Evolutionary conservation across 2,329 filamentous ascomycete genomes (phyloP).

Genomic region (Penicillium oxalicum): DNA sequence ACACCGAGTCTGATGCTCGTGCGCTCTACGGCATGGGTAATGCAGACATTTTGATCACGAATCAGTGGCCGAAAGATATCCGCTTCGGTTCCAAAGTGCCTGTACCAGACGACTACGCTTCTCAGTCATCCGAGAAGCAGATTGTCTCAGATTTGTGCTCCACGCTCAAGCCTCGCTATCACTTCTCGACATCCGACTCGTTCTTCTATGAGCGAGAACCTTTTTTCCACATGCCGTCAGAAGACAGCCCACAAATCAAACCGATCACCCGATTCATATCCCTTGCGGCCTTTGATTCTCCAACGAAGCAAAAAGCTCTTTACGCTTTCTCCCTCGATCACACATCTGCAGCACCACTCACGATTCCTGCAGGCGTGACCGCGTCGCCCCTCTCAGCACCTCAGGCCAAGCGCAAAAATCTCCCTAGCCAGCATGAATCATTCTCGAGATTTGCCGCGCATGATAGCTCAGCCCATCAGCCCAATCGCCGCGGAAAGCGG

Average conservation of each 20-base stretch:
- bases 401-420: constrained; percentile 53
- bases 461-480: constrained; percentile 33
- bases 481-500: constrained; percentile 38
- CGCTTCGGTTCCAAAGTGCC: constrained; percentile 61
- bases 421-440: constrained; percentile 32
- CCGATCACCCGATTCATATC: constrained; percentile 84
- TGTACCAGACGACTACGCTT: constrained; percentile 48
- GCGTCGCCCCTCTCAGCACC: constrained; percentile 56
- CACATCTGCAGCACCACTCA: constrained; percentile 53
- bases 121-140: constrained; percentile 51
- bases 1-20: constrained; percentile 71
- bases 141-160: constrained; percentile 73
- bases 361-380: constrained; percentile 66
- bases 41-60: constrained; percentile 81
- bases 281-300: constrained; percentile 64
- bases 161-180: constrained; percentile 81
- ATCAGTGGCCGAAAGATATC: constrained; percentile 74
- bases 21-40: constrained; percentile 67
- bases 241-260: constrained; percentile 50
- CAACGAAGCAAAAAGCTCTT: constrained; percentile 59
- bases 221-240: constrained; percentile 64
- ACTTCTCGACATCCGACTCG: constrained; percentile 65
- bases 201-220: constrained; percentile 88
- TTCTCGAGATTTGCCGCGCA: constrained; percentile 37
- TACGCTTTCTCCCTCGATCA: constrained; percentile 63